phyloP scores from a whole-genome alignment of 257 asterid genomes.

The Scutellaria barbata region DNA sequence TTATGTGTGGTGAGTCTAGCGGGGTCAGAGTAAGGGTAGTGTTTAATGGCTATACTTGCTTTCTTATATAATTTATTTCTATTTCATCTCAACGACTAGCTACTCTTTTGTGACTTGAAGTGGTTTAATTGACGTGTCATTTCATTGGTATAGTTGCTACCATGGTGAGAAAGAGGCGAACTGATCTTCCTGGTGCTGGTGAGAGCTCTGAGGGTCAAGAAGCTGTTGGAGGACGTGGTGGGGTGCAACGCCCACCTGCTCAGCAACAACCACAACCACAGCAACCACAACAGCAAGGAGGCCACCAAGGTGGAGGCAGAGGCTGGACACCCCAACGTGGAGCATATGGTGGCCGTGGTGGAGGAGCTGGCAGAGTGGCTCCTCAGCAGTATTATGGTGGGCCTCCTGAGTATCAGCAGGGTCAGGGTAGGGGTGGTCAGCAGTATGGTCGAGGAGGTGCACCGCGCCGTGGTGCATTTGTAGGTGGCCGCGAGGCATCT shows the following conservation, averaged over 20 bases:
- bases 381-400: constrained; percentile 38
- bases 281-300: constrained; percentile 51
- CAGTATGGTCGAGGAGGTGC: constrained; percentile 67
- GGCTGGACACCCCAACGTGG: constrained; percentile 59
- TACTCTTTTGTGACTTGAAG: too few relatives aligned
- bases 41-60: neutral
- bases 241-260: constrained; percentile 53
- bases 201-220: constrained; percentile 67
- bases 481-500: constrained; percentile 68
- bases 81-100: too few relatives aligned
- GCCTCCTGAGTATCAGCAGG: constrained; percentile 34
- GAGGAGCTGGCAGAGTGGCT: constrained; percentile 43
- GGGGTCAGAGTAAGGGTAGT: neutral
- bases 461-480: constrained; percentile 56
- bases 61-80: too few relatives aligned
- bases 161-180: constrained; percentile 85
- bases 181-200: constrained; percentile 61
- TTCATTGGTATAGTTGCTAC: constrained; percentile 42
- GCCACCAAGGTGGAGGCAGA: constrained; percentile 54
- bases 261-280: constrained; percentile 51
- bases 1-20: constrained; percentile 2
- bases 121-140: constrained; percentile 16
- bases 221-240: constrained; percentile 60
- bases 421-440: constrained; percentile 46
- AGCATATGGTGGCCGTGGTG: constrained; percentile 58